Evolutionary conservation across 2,329 filamentous ascomycete species (phyloP), one percentile per base, ranked within the genome.

Genomic region (Arachnomyces sp.): DNA sequence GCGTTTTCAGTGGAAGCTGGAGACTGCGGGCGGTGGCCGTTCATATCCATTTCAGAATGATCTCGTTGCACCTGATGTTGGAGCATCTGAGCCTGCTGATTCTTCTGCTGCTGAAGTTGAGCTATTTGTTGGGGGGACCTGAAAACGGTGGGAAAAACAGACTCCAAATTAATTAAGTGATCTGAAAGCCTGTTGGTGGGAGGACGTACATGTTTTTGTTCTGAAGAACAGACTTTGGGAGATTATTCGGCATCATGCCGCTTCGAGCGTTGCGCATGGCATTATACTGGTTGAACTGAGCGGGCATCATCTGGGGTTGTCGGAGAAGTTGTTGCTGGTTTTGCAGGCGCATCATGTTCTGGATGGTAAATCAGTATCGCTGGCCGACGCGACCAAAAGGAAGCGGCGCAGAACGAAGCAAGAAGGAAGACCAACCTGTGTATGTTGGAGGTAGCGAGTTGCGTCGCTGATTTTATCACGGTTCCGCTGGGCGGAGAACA

Each of bases 1-100:
- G 86, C 88, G 55, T 92, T 92, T 39, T 95, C 89, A 40, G 80
- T 81, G 29, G 82, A 82, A 37, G 81, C 79, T 6, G 90, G 90
- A 28, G 90, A 94, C 43, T 82, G 80, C 18, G 87, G 82, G 44
- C 88, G 79, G 50, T 82, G 80, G 44, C 83, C 84, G 63, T 82
- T 86, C 62, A 83, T 82, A 53, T 94, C 87, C 76, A 92, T 87
- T 47, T 82, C 81, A 12, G 86, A 90, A 39, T 85, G 84, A 54
- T 94, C 87, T 44, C 87, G 76, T 60, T 90, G 84, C 84, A 94
- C 93, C 59, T 84, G 80, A 42, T 81, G 80, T 55, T 84, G 79
- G 65, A 88, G 81, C 60, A 77, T 76, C 52, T 72, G 67, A 47
- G 68, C 63, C 36, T 68, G 65, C 48, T 70, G 62, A 54, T 66